These are phyloP conservation scores for Kickxella alabastrina DNA, from an alignment of 192 early-diverging fungal species.

Conservation along the genomic window DNA sequence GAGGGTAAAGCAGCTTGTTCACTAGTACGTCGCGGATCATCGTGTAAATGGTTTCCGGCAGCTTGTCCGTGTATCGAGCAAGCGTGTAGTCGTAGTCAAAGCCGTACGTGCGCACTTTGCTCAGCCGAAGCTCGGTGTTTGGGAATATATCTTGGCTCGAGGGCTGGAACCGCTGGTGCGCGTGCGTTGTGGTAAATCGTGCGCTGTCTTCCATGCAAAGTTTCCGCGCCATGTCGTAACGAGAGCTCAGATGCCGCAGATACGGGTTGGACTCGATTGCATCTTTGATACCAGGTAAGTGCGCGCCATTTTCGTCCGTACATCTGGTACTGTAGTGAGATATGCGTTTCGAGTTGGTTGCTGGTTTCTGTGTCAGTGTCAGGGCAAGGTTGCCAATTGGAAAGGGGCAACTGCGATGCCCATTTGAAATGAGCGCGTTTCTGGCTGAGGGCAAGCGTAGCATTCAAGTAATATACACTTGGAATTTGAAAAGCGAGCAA, in stretches of 20 bases:
- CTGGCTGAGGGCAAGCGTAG: no score
- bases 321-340: no score
- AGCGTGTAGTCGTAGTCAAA: conserved; percentile 66
- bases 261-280: not conserved
- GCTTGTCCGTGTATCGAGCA: conserved; percentile 56
- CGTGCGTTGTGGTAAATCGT: conserved; percentile 14
- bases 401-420: no score
- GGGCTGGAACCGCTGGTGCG: conserved; percentile 14
- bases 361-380: no score
- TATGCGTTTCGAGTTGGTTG: no score
- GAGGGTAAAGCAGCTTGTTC: conserved; percentile 54
- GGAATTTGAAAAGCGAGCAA: no score
- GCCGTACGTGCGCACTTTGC: conserved; percentile 55
- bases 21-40: conserved; percentile 57
- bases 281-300: no score
- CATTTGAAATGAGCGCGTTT: no score
- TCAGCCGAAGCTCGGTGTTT: conserved; percentile 57
- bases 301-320: no score
- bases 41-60: conserved; percentile 58
- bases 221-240: conserved; percentile 16
- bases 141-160: conserved; percentile 51
- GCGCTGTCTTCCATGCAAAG: conserved; percentile 29
- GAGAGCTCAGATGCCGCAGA: conserved; percentile 14
- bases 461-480: no score
- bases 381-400: no score